Evolutionary conservation across 2,329 filamentous ascomycete species (phyloP), one percentile per base, ranked within the genome.

Genomic region (Daldinia sp.): DNA sequence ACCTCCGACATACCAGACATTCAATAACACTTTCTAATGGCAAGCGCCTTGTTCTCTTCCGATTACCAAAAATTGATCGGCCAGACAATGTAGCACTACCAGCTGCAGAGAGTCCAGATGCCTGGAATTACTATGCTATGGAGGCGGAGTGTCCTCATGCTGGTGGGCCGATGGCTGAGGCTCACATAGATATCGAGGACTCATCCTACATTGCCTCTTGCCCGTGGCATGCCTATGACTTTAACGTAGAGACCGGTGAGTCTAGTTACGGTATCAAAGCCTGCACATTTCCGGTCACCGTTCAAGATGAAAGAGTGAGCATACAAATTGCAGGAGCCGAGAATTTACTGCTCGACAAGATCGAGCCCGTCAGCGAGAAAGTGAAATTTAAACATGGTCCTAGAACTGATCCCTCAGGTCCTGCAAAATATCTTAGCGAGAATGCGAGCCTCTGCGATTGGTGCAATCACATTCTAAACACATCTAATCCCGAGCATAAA

Each of bases 151-250:
- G 82, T 54, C 82, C 82, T 1, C 82, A 84, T 67, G 82, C 82
- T 0, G 82, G 82, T 7, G 82, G 82, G 0, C 82, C 82, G 0
- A 83, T 84, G 82, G 74, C 78, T 5, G 81, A 83, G 18, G 81
- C 82, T 0, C 78, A 80, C 6, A 78, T 84, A 26, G 82, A 84
- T 60, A 84, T 84, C 60, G 82, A 84, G 65, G 82, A 84, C 65
- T 83, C 82, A 0, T 81, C 81, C 1, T 84, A 84, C 67, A 74
- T 84, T 26, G 82, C 79, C 18, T 83, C 82, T 1, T 84, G 82
- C 66, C 82, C 82, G 13, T 84, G 82, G 82, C 82, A 84, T 73
- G 82, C 82, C 2, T 84, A 84, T 70, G 82, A 84, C 71, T 84
- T 84, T 68, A 84, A 84, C 62, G 81, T 84, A 63, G 81, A 84